These are phyloP conservation scores for Tuber borchii DNA, from an alignment of 495 filamentous ascomycete species.

Conservation along the genomic window DNA sequence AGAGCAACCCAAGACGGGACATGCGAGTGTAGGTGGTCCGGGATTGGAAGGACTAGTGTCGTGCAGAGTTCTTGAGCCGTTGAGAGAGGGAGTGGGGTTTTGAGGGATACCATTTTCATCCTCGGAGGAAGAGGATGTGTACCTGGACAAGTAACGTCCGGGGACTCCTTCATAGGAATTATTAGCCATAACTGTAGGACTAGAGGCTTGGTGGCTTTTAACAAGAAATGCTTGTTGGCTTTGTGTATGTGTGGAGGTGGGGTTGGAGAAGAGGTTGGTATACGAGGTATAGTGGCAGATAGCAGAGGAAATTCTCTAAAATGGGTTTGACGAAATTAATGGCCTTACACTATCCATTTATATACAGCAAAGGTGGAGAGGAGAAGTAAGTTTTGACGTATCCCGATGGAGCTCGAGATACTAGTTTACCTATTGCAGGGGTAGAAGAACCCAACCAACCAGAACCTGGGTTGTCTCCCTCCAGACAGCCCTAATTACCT, in stretches of 20 bases:
- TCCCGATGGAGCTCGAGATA: background rate
- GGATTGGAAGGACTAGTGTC: fast-evolving
- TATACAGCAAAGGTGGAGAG: background rate
- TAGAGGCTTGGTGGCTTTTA: background rate
- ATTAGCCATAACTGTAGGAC: background rate
- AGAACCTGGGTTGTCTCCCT: background rate
- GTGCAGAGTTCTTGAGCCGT: background rate
- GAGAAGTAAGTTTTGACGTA: background rate
- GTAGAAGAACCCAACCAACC: background rate
- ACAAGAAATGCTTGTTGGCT: background rate
- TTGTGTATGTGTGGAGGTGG: background rate
- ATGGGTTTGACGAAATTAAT: background rate
- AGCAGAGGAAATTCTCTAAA: background rate
- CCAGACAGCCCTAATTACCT: background rate
- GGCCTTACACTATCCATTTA: background rate
- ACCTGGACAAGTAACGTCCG: background rate
- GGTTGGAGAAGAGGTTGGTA: background rate
- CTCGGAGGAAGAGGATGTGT: background rate
- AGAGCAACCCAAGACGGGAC: background rate
- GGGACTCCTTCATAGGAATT: background rate
- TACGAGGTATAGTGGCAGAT: background rate
- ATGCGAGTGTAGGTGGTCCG: background rate
- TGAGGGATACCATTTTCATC: background rate
- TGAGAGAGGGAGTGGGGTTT: background rate
- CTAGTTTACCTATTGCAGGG: background rate